Conservation (phyloP, 1,284 basidiomycete genomes). For the Cryptococcus sp. region DNA sequence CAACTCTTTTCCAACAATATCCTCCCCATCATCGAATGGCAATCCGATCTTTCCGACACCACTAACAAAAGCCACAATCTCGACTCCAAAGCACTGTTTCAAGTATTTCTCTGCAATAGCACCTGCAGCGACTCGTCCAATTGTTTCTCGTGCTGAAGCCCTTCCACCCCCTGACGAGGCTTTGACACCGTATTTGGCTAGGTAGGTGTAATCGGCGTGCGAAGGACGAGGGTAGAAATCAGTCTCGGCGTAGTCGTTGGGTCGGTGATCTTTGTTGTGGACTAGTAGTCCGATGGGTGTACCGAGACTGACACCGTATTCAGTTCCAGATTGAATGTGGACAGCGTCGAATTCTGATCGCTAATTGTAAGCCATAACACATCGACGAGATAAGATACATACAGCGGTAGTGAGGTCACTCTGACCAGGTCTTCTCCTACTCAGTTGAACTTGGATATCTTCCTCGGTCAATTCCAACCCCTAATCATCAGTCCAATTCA, state of each 20-base stretch:
- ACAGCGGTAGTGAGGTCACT: constrained; percentile 94
- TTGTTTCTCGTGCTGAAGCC: constrained; percentile 92
- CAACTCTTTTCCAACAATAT: constrained; percentile 78
- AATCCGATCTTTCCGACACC: constrained; percentile 91
- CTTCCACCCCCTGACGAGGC: constrained; percentile 94
- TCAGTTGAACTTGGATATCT: constrained; percentile 91
- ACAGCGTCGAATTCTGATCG: constrained; percentile 96
- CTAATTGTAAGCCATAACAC: constrained; percentile 48
- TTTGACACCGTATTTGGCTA: constrained; percentile 96
- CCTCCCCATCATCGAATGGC: constrained; percentile 59
- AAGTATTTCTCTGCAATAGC: constrained; percentile 98
- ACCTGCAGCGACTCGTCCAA: constrained; percentile 95
- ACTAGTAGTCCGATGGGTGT: constrained; percentile 95
- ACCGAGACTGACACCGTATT: constrained; percentile 91
- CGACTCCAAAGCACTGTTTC: constrained; percentile 77
- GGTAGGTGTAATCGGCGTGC: constrained; percentile 97
- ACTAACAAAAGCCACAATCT: constrained; percentile 95
- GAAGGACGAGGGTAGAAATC: constrained; percentile 95
- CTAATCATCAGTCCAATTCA: constrained; percentile 49
- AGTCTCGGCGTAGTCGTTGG: constrained; percentile 97
- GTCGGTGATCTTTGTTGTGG: constrained; percentile 96
- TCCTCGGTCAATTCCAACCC: constrained; percentile 73
- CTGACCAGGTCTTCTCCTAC: constrained; percentile 88
- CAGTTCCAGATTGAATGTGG: constrained; percentile 88
- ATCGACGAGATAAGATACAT: constrained; percentile 36